Conservation (phyloP, 2,329 filamentous ascomycete species). For the Alternaria tenuissima region DNA sequence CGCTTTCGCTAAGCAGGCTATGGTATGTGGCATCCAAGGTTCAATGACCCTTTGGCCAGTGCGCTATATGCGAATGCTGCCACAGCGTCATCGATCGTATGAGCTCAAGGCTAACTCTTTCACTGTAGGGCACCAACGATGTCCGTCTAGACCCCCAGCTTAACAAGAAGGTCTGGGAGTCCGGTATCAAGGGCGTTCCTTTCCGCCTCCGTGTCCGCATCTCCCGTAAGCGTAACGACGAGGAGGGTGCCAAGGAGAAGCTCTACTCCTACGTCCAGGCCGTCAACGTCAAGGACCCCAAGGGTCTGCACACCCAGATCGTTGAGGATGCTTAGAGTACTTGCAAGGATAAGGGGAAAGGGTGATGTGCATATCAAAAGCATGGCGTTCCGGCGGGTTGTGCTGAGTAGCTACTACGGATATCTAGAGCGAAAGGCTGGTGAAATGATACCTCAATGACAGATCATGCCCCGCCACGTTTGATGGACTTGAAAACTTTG, state of each 20-base stretch:
- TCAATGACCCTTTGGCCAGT: neutral
- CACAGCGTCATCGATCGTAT: neutral
- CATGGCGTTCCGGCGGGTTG: constrained; percentile 48
- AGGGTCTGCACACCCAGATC: constrained; percentile 92
- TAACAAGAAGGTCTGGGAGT: constrained; percentile 99
- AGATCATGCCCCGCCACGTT: constrained; percentile 43
- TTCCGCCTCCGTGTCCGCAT: constrained; percentile 98
- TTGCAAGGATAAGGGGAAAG: constrained; percentile 18
- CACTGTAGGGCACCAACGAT: constrained; percentile 84
- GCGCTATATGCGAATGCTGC: constrained; percentile 1
- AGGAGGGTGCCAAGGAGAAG: constrained; percentile 99
- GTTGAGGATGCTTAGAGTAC: constrained; percentile 70
- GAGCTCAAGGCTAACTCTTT: constrained; percentile 24
- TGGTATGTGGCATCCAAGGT: constrained; percentile 72
- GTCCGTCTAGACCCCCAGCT: constrained; percentile 98
- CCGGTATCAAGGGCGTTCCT: constrained; percentile 97
- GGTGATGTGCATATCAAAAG: constrained; percentile 43
- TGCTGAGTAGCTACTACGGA: constrained; percentile 43
- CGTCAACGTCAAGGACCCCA: constrained; percentile 99
- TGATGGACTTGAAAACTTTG: constrained; percentile 11
- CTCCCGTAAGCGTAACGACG: constrained; percentile 99
- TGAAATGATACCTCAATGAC: constrained; percentile 49
- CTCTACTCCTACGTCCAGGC: constrained; percentile 99
- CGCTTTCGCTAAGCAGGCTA: constrained; percentile 88
- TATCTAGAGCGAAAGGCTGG: constrained; percentile 43